Evolutionary conservation across 2,329 filamentous ascomycete species (phyloP).

Genomic region (Trichophyton verrucosum): DNA sequence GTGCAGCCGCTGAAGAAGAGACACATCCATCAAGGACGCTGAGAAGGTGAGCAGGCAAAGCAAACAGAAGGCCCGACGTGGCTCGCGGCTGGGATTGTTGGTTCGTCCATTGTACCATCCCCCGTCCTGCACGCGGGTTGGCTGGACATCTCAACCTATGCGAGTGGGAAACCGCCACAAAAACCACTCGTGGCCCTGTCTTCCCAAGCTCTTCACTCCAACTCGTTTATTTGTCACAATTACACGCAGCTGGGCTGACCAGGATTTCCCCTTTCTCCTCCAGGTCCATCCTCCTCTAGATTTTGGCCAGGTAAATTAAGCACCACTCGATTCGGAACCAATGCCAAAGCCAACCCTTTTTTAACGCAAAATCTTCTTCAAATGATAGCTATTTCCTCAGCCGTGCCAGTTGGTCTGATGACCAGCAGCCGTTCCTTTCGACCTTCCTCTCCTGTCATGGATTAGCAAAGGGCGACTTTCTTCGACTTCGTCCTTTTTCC

Average conservation of each 20-base stretch:
- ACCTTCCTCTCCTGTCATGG: not conserved
- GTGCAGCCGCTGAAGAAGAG: not conserved
- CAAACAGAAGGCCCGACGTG: not conserved
- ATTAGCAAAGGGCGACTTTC: not conserved
- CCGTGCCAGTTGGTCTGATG: conserved; percentile 7
- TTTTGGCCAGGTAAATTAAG: not conserved
- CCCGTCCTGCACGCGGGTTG: conserved; percentile 1
- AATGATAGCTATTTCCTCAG: not conserved
- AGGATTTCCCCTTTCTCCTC: not conserved
- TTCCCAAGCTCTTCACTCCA: not conserved
- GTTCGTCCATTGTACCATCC: not conserved
- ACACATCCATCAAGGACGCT: conserved; percentile 2
- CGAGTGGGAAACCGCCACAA: not conserved
- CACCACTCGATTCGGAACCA: not conserved
- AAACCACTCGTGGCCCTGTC: not conserved
- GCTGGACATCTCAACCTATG: not conserved
- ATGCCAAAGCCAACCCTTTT: not conserved
- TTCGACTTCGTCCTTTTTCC: too few relatives aligned
- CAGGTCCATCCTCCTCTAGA: not conserved
- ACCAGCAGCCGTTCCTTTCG: conserved; percentile 14
- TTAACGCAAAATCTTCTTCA: not conserved
- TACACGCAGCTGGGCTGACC: not conserved
- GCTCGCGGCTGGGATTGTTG: not conserved
- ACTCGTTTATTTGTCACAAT: not conserved
- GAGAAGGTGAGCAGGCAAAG: not conserved